phyloP scores from a whole-genome alignment of 2,329 filamentous ascomycete species.

The Alternaria triticina region DNA sequence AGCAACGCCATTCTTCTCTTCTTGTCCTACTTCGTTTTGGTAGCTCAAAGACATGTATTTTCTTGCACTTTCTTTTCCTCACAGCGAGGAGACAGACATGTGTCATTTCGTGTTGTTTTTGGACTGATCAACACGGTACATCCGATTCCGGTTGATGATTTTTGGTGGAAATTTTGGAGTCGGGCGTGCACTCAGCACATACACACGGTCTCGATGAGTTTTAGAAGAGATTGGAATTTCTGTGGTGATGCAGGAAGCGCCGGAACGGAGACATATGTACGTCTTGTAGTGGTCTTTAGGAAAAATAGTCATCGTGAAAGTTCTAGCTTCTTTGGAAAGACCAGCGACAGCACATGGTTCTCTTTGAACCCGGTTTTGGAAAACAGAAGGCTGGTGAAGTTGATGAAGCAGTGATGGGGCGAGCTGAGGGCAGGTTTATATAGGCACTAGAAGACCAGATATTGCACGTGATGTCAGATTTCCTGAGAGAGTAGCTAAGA shows the following conservation, averaged over 20 bases:
- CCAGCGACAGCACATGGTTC: too few relatives aligned
- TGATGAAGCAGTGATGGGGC: too few relatives aligned
- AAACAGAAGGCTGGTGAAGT: too few relatives aligned
- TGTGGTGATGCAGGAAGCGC: too few relatives aligned
- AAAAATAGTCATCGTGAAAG: too few relatives aligned
- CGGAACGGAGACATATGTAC: too few relatives aligned
- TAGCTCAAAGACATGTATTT: neutral
- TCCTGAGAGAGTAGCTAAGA: accelerated
- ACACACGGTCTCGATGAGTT: neutral
- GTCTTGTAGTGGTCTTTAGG: too few relatives aligned
- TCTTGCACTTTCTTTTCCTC: neutral
- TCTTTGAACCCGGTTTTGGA: too few relatives aligned
- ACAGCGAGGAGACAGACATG: neutral
- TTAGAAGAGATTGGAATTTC: accelerated
- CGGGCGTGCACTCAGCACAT: neutral
- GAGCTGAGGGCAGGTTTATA: too few relatives aligned
- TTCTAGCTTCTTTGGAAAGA: too few relatives aligned
- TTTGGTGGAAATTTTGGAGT: neutral
- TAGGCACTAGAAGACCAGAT: neutral
- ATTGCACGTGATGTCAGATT: neutral
- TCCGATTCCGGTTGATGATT: accelerated
- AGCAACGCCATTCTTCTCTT: neutral
- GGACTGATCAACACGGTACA: neutral
- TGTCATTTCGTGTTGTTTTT: neutral
- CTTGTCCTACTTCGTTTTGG: neutral